Evolutionary conservation across 768 basidiomycete species (phyloP).

Genomic region (Suillus subaureus): DNA sequence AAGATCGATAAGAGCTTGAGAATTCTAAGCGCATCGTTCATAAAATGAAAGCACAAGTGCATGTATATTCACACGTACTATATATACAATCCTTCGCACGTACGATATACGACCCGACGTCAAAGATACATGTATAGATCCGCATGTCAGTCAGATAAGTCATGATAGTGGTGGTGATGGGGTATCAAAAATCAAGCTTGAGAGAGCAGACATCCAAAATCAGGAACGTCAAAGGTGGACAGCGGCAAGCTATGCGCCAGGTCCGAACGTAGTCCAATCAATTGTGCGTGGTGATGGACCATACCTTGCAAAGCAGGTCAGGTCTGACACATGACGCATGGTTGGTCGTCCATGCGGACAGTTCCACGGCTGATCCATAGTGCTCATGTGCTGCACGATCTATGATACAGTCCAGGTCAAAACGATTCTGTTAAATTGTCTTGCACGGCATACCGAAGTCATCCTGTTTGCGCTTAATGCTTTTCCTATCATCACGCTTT

Average conservation of each 20-base stretch:
- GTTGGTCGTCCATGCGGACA: conserved; percentile 88
- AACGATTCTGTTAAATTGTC: background rate
- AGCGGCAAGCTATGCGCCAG: background rate
- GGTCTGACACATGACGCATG: conserved; percentile 73
- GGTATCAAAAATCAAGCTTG: background rate
- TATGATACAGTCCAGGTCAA: conserved; percentile 26
- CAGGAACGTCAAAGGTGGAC: background rate
- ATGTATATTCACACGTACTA: conserved; percentile 2
- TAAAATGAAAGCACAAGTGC: background rate
- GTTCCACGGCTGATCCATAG: conserved; percentile 85
- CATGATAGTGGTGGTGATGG: background rate
- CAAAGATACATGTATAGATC: conserved; percentile 1
- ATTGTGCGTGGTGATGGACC: conserved; percentile 20
- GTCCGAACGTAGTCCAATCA: conserved; percentile 40
- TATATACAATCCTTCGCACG: conserved; percentile 3
- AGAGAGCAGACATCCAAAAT: background rate
- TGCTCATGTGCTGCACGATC: conserved; percentile 82
- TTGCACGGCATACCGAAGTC: conserved; percentile 49
- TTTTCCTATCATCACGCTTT: conserved; percentile 96
- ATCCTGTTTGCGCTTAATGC: conserved; percentile 78
- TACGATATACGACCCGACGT: background rate
- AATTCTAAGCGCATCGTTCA: background rate
- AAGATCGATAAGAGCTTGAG: background rate
- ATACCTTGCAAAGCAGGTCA: conserved; percentile 33
- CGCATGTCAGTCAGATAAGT: background rate